Conservation (phyloP, 257 asterid species). For the Lavandula angustifolia region DNA sequence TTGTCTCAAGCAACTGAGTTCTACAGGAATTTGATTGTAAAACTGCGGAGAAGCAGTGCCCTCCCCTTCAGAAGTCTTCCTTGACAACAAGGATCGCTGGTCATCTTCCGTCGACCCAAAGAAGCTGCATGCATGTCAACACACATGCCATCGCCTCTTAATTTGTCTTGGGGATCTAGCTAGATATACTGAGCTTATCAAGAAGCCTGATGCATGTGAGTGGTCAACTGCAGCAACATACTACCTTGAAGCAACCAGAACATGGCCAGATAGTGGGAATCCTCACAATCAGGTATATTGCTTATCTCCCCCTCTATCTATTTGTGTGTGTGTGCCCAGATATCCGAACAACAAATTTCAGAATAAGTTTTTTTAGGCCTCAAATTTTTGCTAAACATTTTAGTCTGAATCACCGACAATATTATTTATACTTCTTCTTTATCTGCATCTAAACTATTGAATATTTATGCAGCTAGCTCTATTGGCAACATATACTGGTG, state of each 20-base stretch:
- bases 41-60: slow-evolving; percentile 52
- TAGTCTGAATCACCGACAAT: background rate
- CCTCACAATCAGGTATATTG: slow-evolving; percentile 88
- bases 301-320: background rate
- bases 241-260: slow-evolving; percentile 72
- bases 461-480: slow-evolving; percentile 69
- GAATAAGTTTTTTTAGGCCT: background rate
- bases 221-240: slow-evolving; percentile 79
- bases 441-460: background rate
- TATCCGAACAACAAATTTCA: background rate
- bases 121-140: slow-evolving; percentile 48
- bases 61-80: slow-evolving; percentile 51
- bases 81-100: slow-evolving; percentile 29
- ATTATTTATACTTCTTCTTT: slow-evolving; percentile 1
- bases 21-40: slow-evolving; percentile 50
- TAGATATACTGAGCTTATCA: slow-evolving; percentile 63
- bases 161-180: slow-evolving; percentile 91
- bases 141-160: slow-evolving; percentile 79
- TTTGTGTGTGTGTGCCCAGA: background rate
- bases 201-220: slow-evolving; percentile 51
- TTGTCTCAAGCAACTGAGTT: slow-evolving; percentile 73
- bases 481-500: slow-evolving; percentile 73
- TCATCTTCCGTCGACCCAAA: slow-evolving; percentile 34
- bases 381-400: slow-evolving; percentile 4
- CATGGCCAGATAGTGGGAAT: slow-evolving; percentile 84